Evolutionary conservation across 179 eudicot species (phyloP).

Genomic region (Corrigiola litoralis): DNA sequence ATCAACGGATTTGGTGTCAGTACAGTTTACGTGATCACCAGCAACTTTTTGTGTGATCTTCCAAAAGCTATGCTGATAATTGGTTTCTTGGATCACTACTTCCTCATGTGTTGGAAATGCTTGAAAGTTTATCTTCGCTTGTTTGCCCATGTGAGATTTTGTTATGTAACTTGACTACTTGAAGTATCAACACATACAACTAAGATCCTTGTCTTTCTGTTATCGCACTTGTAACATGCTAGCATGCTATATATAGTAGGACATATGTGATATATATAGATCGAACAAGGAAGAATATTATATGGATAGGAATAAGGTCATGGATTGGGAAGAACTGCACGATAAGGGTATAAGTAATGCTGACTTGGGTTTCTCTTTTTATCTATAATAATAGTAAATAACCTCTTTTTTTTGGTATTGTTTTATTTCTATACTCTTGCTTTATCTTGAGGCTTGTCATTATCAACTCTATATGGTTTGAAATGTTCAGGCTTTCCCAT

Average conservation of each 20-base stretch:
- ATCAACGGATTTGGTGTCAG: constrained; percentile 2
- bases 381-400: background rate
- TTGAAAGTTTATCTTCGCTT: constrained; percentile 1
- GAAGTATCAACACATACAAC: background rate
- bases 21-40: background rate
- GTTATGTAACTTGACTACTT: background rate
- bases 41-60: background rate
- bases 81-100: too few species aligned
- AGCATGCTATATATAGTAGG: constrained; percentile 4
- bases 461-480: constrained; percentile 21
- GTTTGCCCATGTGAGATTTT: constrained; percentile 15
- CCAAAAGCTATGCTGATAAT: constrained; percentile 1
- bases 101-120: constrained; percentile 5
- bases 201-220: background rate
- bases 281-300: background rate
- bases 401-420: background rate
- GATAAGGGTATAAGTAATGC: constrained; percentile 3
- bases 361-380: constrained; percentile 16
- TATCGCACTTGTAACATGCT: constrained; percentile 13
- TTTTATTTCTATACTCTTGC: background rate
- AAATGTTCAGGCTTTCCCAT: constrained; percentile 22
- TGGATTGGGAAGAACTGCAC: constrained; percentile 8
- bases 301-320: constrained; percentile 26
- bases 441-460: constrained; percentile 35
- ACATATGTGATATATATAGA: background rate